Evolutionary conservation across 2,329 filamentous ascomycete species (phyloP).

Genomic region (Botryotinia globosa): DNA sequence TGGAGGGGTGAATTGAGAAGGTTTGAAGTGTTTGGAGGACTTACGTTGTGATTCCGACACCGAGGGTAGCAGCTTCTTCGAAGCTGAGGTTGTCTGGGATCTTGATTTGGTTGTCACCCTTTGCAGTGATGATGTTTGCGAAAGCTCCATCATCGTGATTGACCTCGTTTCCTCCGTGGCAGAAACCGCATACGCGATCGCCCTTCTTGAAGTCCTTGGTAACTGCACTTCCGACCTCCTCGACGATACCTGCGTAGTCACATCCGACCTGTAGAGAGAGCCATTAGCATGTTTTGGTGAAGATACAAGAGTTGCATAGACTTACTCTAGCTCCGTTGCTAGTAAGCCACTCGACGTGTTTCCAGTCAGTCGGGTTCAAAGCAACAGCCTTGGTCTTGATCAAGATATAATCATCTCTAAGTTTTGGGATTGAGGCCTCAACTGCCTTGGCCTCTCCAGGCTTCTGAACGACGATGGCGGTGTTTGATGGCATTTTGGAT

Average conservation of each 20-base stretch:
- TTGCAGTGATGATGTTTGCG: constrained; percentile 33
- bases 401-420: constrained; percentile 38
- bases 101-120: constrained; percentile 44
- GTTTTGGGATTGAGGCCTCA: constrained; percentile 32
- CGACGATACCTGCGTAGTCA: constrained; percentile 49
- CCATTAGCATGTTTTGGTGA: not conserved
- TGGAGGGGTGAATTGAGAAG: not conserved
- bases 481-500: constrained; percentile 30
- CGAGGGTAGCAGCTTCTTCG: constrained; percentile 45
- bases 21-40: constrained; percentile 18
- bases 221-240: constrained; percentile 46
- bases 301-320: not conserved
- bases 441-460: constrained; percentile 27
- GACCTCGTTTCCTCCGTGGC: constrained; percentile 42
- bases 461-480: constrained; percentile 32
- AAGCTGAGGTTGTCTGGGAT: constrained; percentile 47
- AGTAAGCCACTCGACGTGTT: constrained; percentile 34
- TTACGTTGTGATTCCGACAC: constrained; percentile 32
- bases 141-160: constrained; percentile 45
- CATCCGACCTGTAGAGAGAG: constrained; percentile 39
- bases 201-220: constrained; percentile 46
- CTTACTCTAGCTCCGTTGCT: constrained; percentile 27
- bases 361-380: constrained; percentile 39
- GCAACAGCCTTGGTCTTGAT: constrained; percentile 36
- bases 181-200: constrained; percentile 47